phyloP scores from a whole-genome alignment of 2,329 filamentous ascomycete genomes.

The Xylariomycetidae sp. region DNA sequence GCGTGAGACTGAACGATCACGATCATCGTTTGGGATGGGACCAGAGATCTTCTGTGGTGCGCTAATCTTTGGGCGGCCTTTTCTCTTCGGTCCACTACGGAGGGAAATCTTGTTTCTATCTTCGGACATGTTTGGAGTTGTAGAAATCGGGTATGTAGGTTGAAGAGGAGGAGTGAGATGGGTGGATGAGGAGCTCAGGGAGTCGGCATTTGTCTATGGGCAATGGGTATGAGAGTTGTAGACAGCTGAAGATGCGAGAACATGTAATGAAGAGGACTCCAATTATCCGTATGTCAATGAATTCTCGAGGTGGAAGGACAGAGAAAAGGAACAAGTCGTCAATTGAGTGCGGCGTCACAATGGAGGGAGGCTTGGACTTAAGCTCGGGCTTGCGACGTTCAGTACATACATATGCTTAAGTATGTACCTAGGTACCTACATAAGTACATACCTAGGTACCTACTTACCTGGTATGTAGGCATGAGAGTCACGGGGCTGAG shows the following conservation, averaged over 20 bases:
- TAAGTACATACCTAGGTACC: background rate
- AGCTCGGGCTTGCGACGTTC: no score
- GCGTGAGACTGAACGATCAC: slow-evolving; percentile 30
- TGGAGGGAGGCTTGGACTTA: no score
- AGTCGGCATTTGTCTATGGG: no score
- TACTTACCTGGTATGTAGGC: background rate
- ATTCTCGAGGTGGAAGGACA: no score
- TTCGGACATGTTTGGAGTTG: slow-evolving; percentile 48
- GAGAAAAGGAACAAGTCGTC: no score
- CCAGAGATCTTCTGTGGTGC: slow-evolving; percentile 59
- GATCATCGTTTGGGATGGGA: slow-evolving; percentile 54
- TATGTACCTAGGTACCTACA: background rate
- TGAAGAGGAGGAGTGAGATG: background rate
- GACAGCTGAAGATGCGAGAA: no score
- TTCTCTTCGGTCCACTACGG: slow-evolving; percentile 56
- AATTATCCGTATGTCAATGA: background rate
- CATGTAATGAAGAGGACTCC: background rate
- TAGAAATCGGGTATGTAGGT: slow-evolving; percentile 1
- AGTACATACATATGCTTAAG: no score
- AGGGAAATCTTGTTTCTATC: slow-evolving; percentile 60
- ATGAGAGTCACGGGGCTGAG: background rate
- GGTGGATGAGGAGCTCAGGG: background rate
- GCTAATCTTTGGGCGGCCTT: slow-evolving; percentile 57
- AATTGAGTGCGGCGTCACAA: no score
- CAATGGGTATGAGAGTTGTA: no score